A percentile compares a stretch with the other conserved stretches of the same genome.
These are phyloP conservation scores for Russula sp. DNA, from an alignment of 768 basidiomycete species.

Conservation along the genomic window DNA sequence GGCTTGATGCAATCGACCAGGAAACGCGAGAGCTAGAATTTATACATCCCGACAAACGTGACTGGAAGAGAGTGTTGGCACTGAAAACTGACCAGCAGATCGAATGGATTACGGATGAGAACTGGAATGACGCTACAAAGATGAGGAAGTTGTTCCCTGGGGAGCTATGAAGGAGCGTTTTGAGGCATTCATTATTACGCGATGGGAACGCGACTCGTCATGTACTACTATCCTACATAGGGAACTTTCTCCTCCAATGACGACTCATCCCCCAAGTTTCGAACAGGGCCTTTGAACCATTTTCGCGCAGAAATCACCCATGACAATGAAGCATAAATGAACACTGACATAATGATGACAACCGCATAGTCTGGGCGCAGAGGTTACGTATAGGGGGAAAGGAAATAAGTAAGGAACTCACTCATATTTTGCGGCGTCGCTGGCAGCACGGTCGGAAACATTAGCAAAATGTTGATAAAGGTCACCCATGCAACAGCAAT, in stretches of 20 bases:
- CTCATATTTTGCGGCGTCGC: slow-evolving; percentile 25
- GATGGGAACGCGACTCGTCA: neutral
- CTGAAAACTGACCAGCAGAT: slow-evolving; percentile 52
- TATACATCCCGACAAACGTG: slow-evolving; percentile 33
- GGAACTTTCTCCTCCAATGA: slow-evolving; percentile 10
- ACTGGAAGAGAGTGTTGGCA: slow-evolving; percentile 42
- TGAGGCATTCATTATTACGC: neutral
- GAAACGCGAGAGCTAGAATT: slow-evolving; percentile 45
- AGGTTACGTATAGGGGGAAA: slow-evolving; percentile 6
- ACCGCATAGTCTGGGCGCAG: slow-evolving; percentile 57
- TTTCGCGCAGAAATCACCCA: slow-evolving; percentile 66
- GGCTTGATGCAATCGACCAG: slow-evolving; percentile 51
- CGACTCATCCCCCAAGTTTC: slow-evolving; percentile 36
- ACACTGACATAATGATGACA: slow-evolving; percentile 61
- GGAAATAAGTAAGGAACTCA: slow-evolving; percentile 15
- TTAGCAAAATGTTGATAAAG: slow-evolving; percentile 56
- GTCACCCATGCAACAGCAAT: slow-evolving; percentile 64
- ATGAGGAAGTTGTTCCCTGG: slow-evolving; percentile 38
- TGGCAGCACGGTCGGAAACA: slow-evolving; percentile 41
- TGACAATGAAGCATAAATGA: slow-evolving; percentile 58
- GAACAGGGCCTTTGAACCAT: slow-evolving; percentile 69
- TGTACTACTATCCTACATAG: neutral
- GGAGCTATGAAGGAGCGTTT: slow-evolving; percentile 32
- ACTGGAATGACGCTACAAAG: slow-evolving; percentile 52
- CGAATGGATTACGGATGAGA: slow-evolving; percentile 52